A percentile compares a stretch with the other conserved stretches of the same genome.
These are phyloP conservation scores for Chlorella sp. DNA, from an alignment of 139 green algal species.

Conservation along the genomic window DNA sequence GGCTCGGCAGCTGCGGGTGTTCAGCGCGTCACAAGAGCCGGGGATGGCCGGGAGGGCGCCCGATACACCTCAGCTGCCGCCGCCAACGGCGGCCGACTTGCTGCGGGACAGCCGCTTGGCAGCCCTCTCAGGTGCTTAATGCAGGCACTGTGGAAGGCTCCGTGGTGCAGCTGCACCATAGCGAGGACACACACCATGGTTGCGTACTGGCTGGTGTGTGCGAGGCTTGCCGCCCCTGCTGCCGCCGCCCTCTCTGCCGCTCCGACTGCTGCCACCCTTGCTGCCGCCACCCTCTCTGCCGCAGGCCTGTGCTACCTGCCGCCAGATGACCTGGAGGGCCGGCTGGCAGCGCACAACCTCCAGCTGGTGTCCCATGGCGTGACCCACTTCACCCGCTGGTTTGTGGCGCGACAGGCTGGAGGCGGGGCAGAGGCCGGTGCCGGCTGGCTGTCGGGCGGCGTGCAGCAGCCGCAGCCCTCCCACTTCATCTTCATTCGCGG, in stretches of 20 bases:
- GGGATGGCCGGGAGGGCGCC: no score
- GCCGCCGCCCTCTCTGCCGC: no score
- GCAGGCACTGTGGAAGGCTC: no score
- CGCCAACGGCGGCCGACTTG: background rate
- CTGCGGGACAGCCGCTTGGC: conserved; percentile 15
- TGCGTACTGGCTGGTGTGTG: no score
- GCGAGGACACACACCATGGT: no score
- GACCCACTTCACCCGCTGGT: conserved; percentile 34
- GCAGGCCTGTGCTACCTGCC: conserved; percentile 20
- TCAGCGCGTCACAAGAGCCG: no score
- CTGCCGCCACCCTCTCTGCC: no score
- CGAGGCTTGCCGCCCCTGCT: no score
- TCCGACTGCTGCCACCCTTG: no score
- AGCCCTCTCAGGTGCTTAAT: background rate
- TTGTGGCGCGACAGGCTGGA: background rate
- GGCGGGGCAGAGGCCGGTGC: background rate
- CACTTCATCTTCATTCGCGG: conserved; percentile 57
- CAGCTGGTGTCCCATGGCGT: conserved; percentile 19
- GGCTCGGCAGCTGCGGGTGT: no score
- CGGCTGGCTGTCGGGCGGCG: background rate
- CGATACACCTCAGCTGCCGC: background rate
- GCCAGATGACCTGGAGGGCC: background rate
- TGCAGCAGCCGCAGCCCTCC: background rate
- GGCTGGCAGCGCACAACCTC: background rate
- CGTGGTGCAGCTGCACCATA: no score